phyloP scores from a whole-genome alignment of 2,329 filamentous ascomycete genomes.

The Claviceps humidiphila region DNA sequence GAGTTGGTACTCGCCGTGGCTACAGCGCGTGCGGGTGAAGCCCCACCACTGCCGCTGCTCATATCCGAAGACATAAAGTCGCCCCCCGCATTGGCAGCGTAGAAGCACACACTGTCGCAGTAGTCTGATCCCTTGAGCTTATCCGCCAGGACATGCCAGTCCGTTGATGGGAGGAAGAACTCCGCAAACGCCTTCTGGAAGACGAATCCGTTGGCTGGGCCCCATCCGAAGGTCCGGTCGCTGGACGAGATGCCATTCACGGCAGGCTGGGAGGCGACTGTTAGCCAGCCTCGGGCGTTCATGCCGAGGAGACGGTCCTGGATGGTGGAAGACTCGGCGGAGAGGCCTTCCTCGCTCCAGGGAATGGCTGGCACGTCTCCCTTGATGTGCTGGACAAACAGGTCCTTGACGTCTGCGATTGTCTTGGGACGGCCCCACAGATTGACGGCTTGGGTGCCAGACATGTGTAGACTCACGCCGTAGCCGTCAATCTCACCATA shows the following conservation, averaged over 20 bases:
- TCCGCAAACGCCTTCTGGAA: constrained; percentile 99
- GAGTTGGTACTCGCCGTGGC: constrained; percentile 59
- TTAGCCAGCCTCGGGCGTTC: constrained; percentile 85
- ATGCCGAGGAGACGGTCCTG: constrained; percentile 59
- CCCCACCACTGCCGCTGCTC: constrained; percentile 17
- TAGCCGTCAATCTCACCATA: constrained; percentile 98
- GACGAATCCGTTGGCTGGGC: constrained; percentile 80
- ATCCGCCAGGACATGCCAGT: constrained; percentile 56
- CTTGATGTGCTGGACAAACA: constrained; percentile 72
- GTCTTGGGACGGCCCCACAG: constrained; percentile 74
- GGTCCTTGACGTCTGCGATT: constrained; percentile 55
- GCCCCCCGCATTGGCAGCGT: constrained; percentile 67
- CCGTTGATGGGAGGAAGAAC: constrained; percentile 67
- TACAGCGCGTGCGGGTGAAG: constrained; percentile 17
- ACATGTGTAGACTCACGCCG: constrained; percentile 87
- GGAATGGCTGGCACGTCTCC: constrained; percentile 73
- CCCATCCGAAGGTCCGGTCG: constrained; percentile 82
- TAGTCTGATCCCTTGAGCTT: constrained; percentile 46
- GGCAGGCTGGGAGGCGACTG: constrained; percentile 85
- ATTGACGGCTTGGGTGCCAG: constrained; percentile 65
- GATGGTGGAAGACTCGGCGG: constrained; percentile 74
- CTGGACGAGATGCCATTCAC: constrained; percentile 73
- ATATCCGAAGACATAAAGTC: constrained; percentile 63
- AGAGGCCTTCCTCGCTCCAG: constrained; percentile 84
- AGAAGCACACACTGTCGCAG: constrained; percentile 66